A percentile compares a stretch with the other conserved stretches of the same genome.
Conservation (phyloP, 2,329 filamentous ascomycete species). For the Colletotrichum tabaci region DNA sequence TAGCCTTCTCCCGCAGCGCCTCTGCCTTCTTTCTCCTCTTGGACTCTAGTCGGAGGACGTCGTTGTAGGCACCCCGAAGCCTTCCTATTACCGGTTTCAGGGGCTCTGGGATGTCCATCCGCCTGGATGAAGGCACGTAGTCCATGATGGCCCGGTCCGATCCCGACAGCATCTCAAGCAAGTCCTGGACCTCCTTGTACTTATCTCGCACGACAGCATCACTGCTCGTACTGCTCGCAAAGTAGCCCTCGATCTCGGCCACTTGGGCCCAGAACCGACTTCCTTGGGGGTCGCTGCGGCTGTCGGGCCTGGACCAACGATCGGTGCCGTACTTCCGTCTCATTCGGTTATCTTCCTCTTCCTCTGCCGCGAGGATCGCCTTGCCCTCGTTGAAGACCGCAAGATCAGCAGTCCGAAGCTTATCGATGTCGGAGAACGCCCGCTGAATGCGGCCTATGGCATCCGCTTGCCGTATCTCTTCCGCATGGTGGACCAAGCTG, state of each 20-base stretch:
- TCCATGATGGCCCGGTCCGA: slow-evolving; percentile 87
- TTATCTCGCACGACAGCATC: slow-evolving; percentile 80
- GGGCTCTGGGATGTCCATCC: slow-evolving; percentile 83
- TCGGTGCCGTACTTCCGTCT: slow-evolving; percentile 88
- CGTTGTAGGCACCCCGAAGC: slow-evolving; percentile 86
- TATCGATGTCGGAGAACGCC: slow-evolving; percentile 90
- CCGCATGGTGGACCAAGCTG: slow-evolving; percentile 87
- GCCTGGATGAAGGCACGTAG: slow-evolving; percentile 88
- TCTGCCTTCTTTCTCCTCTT: slow-evolving; percentile 85
- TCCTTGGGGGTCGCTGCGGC: slow-evolving; percentile 76
- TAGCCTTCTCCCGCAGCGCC: slow-evolving; percentile 82
- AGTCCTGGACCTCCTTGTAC: slow-evolving; percentile 80
- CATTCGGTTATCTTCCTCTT: slow-evolving; percentile 84
- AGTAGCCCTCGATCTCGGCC: slow-evolving; percentile 87
- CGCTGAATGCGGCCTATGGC: slow-evolving; percentile 83
- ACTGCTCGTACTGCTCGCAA: slow-evolving; percentile 74
- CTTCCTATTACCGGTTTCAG: slow-evolving; percentile 85
- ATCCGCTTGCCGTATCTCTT: slow-evolving; percentile 93
- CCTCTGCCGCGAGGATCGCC: slow-evolving; percentile 82
- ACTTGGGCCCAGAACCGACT: slow-evolving; percentile 81
- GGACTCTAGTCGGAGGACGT: slow-evolving; percentile 86
- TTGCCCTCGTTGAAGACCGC: slow-evolving; percentile 87
- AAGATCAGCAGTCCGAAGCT: slow-evolving; percentile 85
- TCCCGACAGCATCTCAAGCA: slow-evolving; percentile 83
- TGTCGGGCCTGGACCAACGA: slow-evolving; percentile 82